Conservation (phyloP, 129 eudicot genomes). For the Pulicaria dysenterica region DNA sequence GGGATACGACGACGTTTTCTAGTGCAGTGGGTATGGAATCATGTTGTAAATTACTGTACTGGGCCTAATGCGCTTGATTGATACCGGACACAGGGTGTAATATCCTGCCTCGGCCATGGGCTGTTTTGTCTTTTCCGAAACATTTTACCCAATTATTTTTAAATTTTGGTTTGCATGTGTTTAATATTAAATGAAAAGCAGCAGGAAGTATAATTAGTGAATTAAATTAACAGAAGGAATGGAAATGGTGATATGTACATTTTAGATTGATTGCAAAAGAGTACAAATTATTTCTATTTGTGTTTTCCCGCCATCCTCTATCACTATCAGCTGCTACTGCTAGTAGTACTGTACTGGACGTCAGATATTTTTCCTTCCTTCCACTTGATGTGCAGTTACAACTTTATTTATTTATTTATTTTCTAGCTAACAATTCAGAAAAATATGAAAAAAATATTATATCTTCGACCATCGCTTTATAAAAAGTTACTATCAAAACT, state of each 20-base stretch:
- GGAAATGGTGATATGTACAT: constrained; percentile 6
- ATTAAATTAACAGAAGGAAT: neutral
- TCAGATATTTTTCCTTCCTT: too few species aligned
- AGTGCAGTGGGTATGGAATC: constrained; percentile 96
- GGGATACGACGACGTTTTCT: constrained; percentile 79
- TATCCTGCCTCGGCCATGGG: constrained; percentile 1
- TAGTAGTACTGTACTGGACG: too few species aligned
- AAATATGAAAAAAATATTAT: too few species aligned
- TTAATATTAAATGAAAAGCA: neutral
- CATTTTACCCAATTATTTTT: neutral
- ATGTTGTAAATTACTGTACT: constrained; percentile 72
- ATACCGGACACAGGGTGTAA: constrained; percentile 15
- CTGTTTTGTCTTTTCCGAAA: constrained; percentile 3
- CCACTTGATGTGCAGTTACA: too few species aligned
- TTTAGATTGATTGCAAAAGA: neutral
- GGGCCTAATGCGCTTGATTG: constrained; percentile 94
- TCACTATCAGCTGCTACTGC: neutral
- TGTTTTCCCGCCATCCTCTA: constrained; percentile 3
- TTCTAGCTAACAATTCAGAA: too few species aligned
- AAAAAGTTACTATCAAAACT: too few species aligned
- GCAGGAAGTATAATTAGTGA: neutral
- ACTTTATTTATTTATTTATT: too few species aligned
- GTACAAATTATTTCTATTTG: constrained; percentile 4
- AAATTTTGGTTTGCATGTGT: constrained; percentile 11
- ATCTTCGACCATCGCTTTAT: too few species aligned